A percentile compares a stretch with the other conserved stretches of the same genome.
Evolutionary conservation across 768 basidiomycete genomes (phyloP).

Genomic region (Kwoniella sp.): DNA sequence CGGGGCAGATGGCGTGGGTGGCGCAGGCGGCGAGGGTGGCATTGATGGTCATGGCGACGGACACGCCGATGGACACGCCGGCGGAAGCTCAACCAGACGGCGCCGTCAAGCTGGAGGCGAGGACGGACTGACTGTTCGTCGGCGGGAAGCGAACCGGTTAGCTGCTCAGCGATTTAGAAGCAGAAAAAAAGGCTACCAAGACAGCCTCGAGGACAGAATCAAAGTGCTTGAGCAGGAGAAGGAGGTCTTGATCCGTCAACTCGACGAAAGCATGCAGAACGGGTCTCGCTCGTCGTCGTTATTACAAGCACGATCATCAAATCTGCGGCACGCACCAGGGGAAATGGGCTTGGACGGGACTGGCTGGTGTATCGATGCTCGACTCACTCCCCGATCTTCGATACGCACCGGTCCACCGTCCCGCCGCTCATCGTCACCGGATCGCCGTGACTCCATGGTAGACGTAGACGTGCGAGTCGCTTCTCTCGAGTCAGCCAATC

Average conservation of each 20-base stretch:
- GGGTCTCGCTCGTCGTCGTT: neutral
- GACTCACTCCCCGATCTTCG: neutral
- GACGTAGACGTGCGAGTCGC: conserved; percentile 27
- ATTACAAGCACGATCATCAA: conserved; percentile 5
- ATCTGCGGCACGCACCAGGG: neutral
- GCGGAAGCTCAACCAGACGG: neutral
- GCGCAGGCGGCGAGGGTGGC: too few relatives aligned
- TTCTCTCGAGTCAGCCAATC: conserved; percentile 26
- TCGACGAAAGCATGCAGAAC: conserved; percentile 16
- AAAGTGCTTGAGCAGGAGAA: conserved; percentile 39
- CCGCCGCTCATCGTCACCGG: conserved; percentile 5
- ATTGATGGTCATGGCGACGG: neutral
- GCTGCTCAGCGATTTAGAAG: conserved; percentile 47
- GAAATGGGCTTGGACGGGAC: neutral
- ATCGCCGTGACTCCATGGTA: conserved; percentile 3
- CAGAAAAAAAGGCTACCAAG: conserved; percentile 49
- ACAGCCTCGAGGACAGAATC: conserved; percentile 41
- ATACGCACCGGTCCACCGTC: neutral
- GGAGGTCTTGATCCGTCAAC: conserved; percentile 18
- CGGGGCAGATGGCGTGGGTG: too few relatives aligned
- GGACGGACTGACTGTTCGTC: conserved; percentile 5
- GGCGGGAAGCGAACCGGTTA: conserved; percentile 47
- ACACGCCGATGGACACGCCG: neutral
- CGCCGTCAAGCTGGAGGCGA: too few relatives aligned
- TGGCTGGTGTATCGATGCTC: neutral